Evolutionary conservation across 805 yeast species (phyloP).

Genomic region (Barnettozyma siamensis): DNA sequence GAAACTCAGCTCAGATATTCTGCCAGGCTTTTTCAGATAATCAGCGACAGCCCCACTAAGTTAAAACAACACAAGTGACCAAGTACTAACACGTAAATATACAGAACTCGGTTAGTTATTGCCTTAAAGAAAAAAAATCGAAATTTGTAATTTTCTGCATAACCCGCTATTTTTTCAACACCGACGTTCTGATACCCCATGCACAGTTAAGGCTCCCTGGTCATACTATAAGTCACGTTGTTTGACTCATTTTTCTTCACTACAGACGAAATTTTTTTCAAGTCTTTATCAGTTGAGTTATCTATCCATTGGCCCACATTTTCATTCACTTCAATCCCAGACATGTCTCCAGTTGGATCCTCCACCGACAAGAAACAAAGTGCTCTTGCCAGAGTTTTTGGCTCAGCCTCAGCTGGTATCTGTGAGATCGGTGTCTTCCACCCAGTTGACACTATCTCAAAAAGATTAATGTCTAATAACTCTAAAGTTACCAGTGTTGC

Average conservation of each 20-base stretch:
- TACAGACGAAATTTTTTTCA: not conserved
- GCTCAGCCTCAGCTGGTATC: constrained; percentile 97
- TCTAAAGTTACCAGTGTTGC: constrained; percentile 55
- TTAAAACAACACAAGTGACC: too few relatives aligned
- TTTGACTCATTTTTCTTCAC: not conserved
- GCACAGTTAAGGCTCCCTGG: not conserved
- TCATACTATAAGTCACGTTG: not conserved
- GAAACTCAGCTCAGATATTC: too few relatives aligned
- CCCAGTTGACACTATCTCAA: constrained; percentile 97
- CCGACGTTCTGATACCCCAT: not conserved
- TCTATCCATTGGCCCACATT: not conserved
- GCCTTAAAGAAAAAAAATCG: too few relatives aligned
- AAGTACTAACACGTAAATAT: too few relatives aligned
- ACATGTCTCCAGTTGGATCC: constrained; percentile 22
- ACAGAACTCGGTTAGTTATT: too few relatives aligned
- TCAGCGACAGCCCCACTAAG: too few relatives aligned
- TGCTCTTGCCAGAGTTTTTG: constrained; percentile 83
- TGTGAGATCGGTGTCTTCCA: constrained; percentile 96
- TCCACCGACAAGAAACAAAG: constrained; percentile 78
- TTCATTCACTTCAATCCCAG: not conserved
- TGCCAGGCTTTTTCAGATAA: too few relatives aligned
- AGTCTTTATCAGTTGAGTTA: not conserved
- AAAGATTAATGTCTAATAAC: constrained; percentile 85
- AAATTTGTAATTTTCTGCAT: too few relatives aligned
- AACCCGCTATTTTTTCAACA: too few relatives aligned